These are phyloP conservation scores for Paraurostyla sp. DNA, from an alignment of 73 alveolate genomes.

Conservation along the genomic window DNA sequence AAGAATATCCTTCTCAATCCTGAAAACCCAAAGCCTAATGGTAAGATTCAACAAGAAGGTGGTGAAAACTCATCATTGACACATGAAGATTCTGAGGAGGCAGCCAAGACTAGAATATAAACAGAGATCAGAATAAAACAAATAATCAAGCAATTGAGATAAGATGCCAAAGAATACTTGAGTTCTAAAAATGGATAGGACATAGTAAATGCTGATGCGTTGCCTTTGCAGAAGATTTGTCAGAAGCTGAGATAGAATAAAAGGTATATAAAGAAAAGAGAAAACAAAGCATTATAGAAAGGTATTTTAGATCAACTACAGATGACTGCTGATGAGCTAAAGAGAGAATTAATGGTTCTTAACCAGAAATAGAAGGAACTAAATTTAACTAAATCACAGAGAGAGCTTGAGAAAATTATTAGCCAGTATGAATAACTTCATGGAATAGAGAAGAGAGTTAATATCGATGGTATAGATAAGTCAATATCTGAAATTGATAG, in stretches of 20 bases:
- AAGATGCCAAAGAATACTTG: constrained; percentile 36
- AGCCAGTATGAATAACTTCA: background rate
- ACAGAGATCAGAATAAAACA: constrained; percentile 17
- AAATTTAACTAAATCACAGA: background rate
- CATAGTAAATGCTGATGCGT: background rate
- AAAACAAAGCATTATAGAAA: constrained; percentile 27
- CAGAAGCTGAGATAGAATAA: background rate
- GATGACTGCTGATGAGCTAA: background rate
- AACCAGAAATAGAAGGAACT: background rate
- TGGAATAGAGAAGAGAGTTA: constrained; percentile 49
- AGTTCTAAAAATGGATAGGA: background rate
- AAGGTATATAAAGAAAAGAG: constrained; percentile 34
- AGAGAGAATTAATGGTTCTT: background rate
- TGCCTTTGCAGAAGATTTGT: constrained; percentile 9
- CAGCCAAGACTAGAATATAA: background rate
- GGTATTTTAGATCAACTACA: background rate
- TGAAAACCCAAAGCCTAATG: background rate
- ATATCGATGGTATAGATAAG: background rate
- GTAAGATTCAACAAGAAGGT: background rate
- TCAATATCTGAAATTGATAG: constrained; percentile 46
- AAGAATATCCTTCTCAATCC: no score
- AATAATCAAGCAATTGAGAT: background rate
- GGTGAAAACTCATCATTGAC: constrained; percentile 15
- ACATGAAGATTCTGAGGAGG: constrained; percentile 55
- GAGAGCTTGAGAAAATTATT: background rate